Evolutionary conservation across 2,329 filamentous ascomycete species (phyloP).

Genomic region (Aspergillus texensis): DNA sequence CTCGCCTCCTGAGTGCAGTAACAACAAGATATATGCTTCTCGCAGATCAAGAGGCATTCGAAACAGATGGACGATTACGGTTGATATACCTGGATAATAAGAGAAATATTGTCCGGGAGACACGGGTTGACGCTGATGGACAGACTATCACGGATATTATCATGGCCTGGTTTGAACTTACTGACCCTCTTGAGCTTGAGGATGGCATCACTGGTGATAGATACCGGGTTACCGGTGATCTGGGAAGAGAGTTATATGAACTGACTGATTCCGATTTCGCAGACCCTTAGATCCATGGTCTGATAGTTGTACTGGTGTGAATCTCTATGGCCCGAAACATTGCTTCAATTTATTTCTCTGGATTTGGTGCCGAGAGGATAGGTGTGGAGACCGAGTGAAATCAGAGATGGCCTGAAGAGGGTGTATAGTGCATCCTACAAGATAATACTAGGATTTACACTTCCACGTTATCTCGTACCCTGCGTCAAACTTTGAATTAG

Average conservation of each 20-base stretch:
- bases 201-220: conserved; percentile 10
- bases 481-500: too few species aligned
- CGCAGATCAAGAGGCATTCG: conserved; percentile 4
- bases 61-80: conserved; percentile 8
- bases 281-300: background rate
- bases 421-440: background rate
- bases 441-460: background rate
- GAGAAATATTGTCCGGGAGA: conserved; percentile 11
- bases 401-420: too few species aligned
- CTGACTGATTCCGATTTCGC: conserved; percentile 4
- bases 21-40: conserved; percentile 8
- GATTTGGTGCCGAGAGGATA: background rate
- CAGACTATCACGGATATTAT: conserved; percentile 7
- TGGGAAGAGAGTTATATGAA: conserved; percentile 11
- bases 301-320: background rate
- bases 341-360: background rate
- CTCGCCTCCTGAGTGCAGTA: conserved; percentile 3
- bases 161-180: conserved; percentile 5
- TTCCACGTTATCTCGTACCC: too few species aligned
- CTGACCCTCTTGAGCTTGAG: background rate
- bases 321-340: background rate
- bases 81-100: conserved; percentile 13
- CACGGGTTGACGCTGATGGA: background rate
- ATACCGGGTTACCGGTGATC: conserved; percentile 21
- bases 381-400: too few species aligned